phyloP scores from a whole-genome alignment of 108 stramenopile genomes.

The Nitzschia inconspicua region DNA sequence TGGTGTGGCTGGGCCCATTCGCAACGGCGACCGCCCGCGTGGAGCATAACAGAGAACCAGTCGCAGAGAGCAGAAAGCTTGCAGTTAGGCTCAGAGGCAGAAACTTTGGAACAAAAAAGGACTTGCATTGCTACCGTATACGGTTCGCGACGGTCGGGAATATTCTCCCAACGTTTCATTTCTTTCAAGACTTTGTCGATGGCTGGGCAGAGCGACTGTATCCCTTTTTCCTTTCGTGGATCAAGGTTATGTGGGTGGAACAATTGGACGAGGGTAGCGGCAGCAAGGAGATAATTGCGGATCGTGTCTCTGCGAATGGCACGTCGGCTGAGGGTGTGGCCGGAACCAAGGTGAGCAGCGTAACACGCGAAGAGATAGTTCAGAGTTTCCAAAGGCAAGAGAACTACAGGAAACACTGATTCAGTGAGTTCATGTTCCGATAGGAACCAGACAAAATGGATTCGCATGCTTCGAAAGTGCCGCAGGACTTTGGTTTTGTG shows the following conservation, averaged over 20 bases:
- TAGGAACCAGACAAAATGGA: conserved; percentile 2
- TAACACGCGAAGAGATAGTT: neutral
- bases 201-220: too few species aligned
- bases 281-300: neutral
- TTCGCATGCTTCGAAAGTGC: conserved; percentile 2
- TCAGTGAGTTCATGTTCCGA: neutral
- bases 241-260: too few species aligned
- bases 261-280: neutral
- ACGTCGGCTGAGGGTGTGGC: neutral
- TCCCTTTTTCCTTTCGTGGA: too few species aligned
- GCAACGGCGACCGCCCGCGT: neutral
- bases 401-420: neutral
- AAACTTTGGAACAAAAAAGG: too few species aligned
- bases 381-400: neutral
- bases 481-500: neutral
- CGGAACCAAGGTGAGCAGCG: neutral
- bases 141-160: neutral
- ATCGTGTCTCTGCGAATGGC: neutral
- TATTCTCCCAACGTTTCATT: neutral
- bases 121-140: too few species aligned
- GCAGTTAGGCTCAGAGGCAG: too few species aligned
- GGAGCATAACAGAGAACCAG: neutral
- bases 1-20: neutral
- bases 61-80: too few species aligned
- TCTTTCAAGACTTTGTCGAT: neutral